Conservation (phyloP, 179 eudicot species). For the Corrigiola litoralis region DNA sequence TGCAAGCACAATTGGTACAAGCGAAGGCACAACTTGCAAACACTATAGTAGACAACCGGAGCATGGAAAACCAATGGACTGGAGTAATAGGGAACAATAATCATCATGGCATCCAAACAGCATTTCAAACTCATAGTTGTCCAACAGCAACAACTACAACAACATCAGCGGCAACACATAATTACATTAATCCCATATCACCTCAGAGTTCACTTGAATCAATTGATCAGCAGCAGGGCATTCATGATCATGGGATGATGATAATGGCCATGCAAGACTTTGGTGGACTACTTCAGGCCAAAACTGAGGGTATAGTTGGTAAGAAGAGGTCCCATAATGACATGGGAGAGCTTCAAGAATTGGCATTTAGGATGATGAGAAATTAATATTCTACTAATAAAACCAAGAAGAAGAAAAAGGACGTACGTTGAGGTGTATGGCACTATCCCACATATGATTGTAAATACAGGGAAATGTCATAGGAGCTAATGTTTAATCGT, state of each 20-base stretch:
- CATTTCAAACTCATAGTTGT: slow-evolving; percentile 13
- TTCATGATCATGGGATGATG: slow-evolving; percentile 14
- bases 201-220: slow-evolving; percentile 74
- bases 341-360: slow-evolving; percentile 79
- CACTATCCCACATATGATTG: slow-evolving; percentile 19
- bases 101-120: slow-evolving; percentile 4
- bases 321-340: slow-evolving; percentile 61
- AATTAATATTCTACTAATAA: slow-evolving; percentile 22
- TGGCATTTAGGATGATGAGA: slow-evolving; percentile 82
- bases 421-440: background rate
- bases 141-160: background rate
- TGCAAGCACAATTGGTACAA: slow-evolving; percentile 88
- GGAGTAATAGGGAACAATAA: slow-evolving; percentile 14
- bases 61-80: slow-evolving; percentile 22
- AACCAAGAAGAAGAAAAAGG: background rate
- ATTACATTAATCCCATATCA: slow-evolving; percentile 32
- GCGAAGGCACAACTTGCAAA: slow-evolving; percentile 59
- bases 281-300: slow-evolving; percentile 27
- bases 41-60: slow-evolving; percentile 27
- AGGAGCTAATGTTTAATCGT: slow-evolving; percentile 13
- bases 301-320: slow-evolving; percentile 30
- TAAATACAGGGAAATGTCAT: slow-evolving; percentile 24
- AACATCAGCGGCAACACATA: background rate
- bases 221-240: slow-evolving; percentile 31
- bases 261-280: slow-evolving; percentile 27